phyloP scores from a whole-genome alignment of 164 flowering plant species.

The Macadamia integrifolia region DNA sequence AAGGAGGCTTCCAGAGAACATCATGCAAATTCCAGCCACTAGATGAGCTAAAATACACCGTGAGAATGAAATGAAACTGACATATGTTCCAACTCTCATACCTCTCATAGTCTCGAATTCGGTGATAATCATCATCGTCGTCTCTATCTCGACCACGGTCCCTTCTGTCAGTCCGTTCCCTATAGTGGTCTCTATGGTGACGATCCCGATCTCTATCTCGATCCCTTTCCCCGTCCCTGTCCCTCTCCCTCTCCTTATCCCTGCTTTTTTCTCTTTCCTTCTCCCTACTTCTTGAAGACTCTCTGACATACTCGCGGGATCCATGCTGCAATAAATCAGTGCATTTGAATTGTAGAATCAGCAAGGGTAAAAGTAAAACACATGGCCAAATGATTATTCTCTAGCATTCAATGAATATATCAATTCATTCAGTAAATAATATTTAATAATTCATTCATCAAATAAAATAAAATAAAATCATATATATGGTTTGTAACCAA shows the following conservation, averaged over 20 bases:
- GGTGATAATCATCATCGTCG: conserved; percentile 48
- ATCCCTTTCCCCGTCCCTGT: conserved; percentile 24
- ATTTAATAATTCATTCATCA: neutral
- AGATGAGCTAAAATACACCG: no score
- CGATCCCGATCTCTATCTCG: conserved; percentile 35
- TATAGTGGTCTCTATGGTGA: conserved; percentile 43
- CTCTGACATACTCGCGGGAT: conserved; percentile 54
- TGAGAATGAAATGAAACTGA: neutral
- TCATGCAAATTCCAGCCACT: no score
- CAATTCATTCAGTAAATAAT: neutral
- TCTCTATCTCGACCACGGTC: conserved; percentile 58
- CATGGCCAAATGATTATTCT: no score
- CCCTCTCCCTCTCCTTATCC: conserved; percentile 29
- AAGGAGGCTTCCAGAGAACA: no score
- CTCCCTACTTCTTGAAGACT: conserved; percentile 59
- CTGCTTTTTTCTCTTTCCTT: conserved; percentile 47
- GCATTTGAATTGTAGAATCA: neutral
- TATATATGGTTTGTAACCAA: no score
- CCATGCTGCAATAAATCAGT: conserved; percentile 34
- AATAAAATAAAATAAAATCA: no score
- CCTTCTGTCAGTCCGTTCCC: conserved; percentile 63
- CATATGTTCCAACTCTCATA: conserved; percentile 11
- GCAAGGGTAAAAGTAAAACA: no score
- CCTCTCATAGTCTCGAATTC: conserved; percentile 69
- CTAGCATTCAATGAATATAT: neutral